Base-by-base conservation (phyloP, 441 rosid species). In the Dalechampia spathulata region DNA sequence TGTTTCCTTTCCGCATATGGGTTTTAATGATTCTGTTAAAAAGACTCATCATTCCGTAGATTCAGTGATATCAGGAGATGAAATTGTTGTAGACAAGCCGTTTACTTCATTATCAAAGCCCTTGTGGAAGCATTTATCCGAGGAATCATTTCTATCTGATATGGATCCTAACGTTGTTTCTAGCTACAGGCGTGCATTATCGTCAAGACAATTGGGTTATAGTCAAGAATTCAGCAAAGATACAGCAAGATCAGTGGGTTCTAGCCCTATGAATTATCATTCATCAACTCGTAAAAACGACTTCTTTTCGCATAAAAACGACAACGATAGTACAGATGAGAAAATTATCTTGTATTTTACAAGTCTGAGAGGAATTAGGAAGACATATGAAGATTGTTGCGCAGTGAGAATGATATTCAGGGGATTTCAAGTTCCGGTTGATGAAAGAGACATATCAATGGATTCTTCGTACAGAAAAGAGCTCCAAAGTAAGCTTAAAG, bases 381-480 rank as follows among this genome's bases (percentile, higher is more conserved):
- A 82, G 74, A 88, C 96, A 0, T 81, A 72, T 27, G 93, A 91
- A 67, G 96, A 88, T 58, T 86, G 98, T n/a, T 78, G 85, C 46
- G 70, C 76, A 0, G 96, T 86, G 12, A 73, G 88, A 55, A 68
- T 78, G 89, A 88, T 91, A 58, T 48, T 91, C 52, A 78, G 84
- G 66, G 87, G 89, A 25, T 77, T 79, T 42, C 68, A 86, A 57
- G 95, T 82, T 2, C 52, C 46, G 0, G 83, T 88, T 1, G 96
- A 91, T 51, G 98, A 88, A 51, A 79, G 83, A 40, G 98, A 91
- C 67, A 78, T 91, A 47, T 91, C 91, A 0, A 88, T 91, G 98
- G 96, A 91, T 63, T 84, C 82, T 0, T 67, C 70, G 26, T 86
- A 71, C 51, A 81, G 80, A 57, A 83, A 75, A 59, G 98, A 88